These are phyloP conservation scores for Pythium monospermum DNA, from an alignment of 352 stramenopile genomes.

Conservation along the genomic window DNA sequence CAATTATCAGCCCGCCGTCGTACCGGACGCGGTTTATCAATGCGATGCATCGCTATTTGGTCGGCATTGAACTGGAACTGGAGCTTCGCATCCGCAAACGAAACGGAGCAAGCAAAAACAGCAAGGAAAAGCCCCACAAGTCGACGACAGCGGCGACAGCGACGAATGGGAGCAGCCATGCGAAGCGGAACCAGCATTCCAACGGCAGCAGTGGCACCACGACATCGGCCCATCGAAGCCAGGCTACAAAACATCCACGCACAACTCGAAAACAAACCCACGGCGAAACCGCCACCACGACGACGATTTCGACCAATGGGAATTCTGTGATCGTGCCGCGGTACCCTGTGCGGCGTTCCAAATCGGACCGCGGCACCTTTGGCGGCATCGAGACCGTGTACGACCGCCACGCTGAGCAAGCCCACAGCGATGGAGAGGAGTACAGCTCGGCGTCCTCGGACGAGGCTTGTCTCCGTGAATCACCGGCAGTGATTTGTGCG, in stretches of 20 bases:
- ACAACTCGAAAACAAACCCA: too few relatives aligned
- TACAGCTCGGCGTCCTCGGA: slow-evolving; percentile 20
- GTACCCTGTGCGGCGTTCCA: slow-evolving; percentile 4
- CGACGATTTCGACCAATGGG: too few relatives aligned
- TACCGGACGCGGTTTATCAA: slow-evolving; percentile 82
- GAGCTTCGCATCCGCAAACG: slow-evolving; percentile 67
- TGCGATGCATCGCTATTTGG: slow-evolving; percentile 76
- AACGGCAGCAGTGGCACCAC: neutral
- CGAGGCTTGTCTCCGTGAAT: slow-evolving; percentile 11
- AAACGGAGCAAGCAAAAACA: slow-evolving; percentile 1
- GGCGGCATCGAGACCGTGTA: neutral
- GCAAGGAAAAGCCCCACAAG: neutral
- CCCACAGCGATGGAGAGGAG: slow-evolving; percentile 27
- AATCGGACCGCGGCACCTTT: slow-evolving; percentile 8
- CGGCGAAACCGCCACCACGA: too few relatives aligned
- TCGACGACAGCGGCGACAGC: neutral
- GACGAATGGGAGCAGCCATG: neutral
- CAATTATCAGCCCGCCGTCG: slow-evolving; percentile 74
- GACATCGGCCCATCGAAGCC: neutral
- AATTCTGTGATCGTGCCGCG: neutral
- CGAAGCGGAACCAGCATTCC: too few relatives aligned
- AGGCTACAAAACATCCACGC: too few relatives aligned
- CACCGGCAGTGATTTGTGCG: slow-evolving; percentile 7
- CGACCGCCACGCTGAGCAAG: slow-evolving; percentile 10
- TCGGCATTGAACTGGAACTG: slow-evolving; percentile 71